Evolutionary conservation across 371 early-diverging fungal genomes (phyloP).

Genomic region (Mortierella sp.): DNA sequence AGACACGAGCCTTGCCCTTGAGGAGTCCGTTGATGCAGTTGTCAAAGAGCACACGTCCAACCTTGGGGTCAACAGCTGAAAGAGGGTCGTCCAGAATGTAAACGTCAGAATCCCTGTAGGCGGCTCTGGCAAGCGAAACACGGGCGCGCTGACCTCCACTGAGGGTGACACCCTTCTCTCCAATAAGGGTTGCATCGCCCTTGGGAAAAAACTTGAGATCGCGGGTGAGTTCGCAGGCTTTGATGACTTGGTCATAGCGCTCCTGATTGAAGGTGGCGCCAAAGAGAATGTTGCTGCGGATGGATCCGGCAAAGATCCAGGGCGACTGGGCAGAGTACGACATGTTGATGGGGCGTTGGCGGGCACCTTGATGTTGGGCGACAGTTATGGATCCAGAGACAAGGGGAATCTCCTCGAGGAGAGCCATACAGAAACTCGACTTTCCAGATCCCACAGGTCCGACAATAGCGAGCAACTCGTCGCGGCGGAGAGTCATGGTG

Average conservation of each 20-base stretch:
- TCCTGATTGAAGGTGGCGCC: constrained; percentile 73
- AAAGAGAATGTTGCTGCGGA: constrained; percentile 87
- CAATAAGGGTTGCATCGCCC: constrained; percentile 91
- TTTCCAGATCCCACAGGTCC: constrained; percentile 61
- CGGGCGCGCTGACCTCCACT: constrained; percentile 92
- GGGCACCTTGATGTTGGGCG: constrained; percentile 66
- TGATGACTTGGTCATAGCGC: constrained; percentile 74
- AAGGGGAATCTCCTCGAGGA: constrained; percentile 52
- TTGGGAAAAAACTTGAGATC: constrained; percentile 59
- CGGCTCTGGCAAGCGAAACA: constrained; percentile 59
- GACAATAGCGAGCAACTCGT: constrained; percentile 41
- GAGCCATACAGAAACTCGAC: constrained; percentile 49
- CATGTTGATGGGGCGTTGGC: constrained; percentile 20
- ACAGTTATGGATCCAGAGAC: constrained; percentile 67
- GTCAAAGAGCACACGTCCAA: constrained; percentile 61
- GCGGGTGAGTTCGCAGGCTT: constrained; percentile 69
- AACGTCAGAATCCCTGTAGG: constrained; percentile 66
- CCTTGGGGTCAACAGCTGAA: constrained; percentile 81
- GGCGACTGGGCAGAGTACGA: constrained; percentile 78
- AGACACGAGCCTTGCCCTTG: constrained; percentile 54
- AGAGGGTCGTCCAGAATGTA: constrained; percentile 83
- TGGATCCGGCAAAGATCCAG: constrained; percentile 82
- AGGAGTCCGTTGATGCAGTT: constrained; percentile 55
- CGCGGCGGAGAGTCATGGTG: constrained; percentile 16
- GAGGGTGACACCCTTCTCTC: constrained; percentile 89